Percentiles rank a stretch among this genome's conserved stretches.
Evolutionary conservation across 352 stramenopile genomes (phyloP).

Genomic region (Phytophthora gonapodyides): DNA sequence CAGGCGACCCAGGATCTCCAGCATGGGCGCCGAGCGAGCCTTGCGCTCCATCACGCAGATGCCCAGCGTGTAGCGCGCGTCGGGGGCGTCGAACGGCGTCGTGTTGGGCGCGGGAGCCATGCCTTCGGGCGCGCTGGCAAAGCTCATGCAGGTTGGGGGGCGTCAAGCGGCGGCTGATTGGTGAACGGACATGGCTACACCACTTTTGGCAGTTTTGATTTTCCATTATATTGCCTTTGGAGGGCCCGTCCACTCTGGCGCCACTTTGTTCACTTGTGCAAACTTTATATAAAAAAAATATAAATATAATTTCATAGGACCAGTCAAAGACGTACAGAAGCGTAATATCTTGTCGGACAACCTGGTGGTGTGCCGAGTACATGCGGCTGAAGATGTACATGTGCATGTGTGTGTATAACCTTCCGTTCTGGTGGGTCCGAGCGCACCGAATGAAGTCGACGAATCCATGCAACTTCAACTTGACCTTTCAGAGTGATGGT

Average conservation of each 20-base stretch:
- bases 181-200: not conserved
- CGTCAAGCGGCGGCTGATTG: conserved; percentile 19
- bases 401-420: too few relatives aligned
- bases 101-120: conserved; percentile 7
- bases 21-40: conserved; percentile 94
- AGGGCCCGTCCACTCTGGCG: too few relatives aligned
- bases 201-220: too few relatives aligned
- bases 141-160: conserved; percentile 1
- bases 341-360: too few relatives aligned
- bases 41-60: conserved; percentile 99
- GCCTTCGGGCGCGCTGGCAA: conserved; percentile 2
- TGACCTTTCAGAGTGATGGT: conserved; percentile 26
- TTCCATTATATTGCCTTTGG: too few relatives aligned
- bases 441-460: not conserved
- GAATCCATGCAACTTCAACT: conserved; percentile 23
- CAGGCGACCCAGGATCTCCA: conserved; percentile 94
- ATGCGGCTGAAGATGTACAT: too few relatives aligned
- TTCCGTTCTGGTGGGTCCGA: too few relatives aligned
- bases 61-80: conserved; percentile 79
- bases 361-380: too few relatives aligned
- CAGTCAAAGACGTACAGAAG: too few relatives aligned
- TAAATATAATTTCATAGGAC: too few relatives aligned
- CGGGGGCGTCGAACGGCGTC: conserved; percentile 27
- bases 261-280: too few relatives aligned
- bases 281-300: too few relatives aligned